phyloP scores from a whole-genome alignment of 2,329 filamentous ascomycete species.

The Boeremia exigua region DNA sequence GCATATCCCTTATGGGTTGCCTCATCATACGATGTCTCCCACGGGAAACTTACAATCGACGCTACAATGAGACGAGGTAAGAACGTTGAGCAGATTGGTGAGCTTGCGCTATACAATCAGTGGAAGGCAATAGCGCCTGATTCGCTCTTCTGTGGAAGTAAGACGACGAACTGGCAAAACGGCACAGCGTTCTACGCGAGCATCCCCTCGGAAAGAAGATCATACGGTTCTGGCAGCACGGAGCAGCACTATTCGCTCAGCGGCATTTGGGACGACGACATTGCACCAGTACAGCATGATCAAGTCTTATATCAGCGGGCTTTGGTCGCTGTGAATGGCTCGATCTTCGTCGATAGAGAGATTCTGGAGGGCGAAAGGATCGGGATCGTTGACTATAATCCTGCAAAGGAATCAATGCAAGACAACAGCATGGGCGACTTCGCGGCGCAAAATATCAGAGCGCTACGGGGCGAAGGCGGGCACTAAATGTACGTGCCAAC shows the following conservation, averaged over 20 bases:
- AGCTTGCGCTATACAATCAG: conserved; percentile 64
- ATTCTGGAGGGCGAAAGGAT: neutral
- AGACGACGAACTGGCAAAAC: conserved; percentile 61
- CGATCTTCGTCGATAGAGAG: conserved; percentile 54
- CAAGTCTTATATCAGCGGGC: conserved; percentile 63
- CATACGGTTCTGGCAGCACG: conserved; percentile 62
- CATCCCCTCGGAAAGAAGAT: conserved; percentile 53
- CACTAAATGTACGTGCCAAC: neutral
- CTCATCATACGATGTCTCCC: conserved; percentile 55
- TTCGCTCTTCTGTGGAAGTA: conserved; percentile 45
- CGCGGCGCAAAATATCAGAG: conserved; percentile 29
- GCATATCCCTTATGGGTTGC: conserved; percentile 67
- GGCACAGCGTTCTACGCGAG: conserved; percentile 64
- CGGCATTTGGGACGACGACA: conserved; percentile 45
- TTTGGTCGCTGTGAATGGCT: conserved; percentile 62
- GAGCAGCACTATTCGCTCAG: conserved; percentile 64
- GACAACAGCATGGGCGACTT: conserved; percentile 26
- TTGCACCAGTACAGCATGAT: conserved; percentile 12
- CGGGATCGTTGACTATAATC: neutral
- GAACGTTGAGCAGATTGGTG: conserved; percentile 53
- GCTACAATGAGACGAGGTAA: conserved; percentile 59
- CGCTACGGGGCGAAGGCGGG: conserved; percentile 41
- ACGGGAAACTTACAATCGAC: conserved; percentile 54
- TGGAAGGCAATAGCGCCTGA: conserved; percentile 60
- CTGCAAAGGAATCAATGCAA: conserved; percentile 4